Conservation (phyloP, 192 early-diverging fungal genomes). For the Thamnidium elegans region DNA sequence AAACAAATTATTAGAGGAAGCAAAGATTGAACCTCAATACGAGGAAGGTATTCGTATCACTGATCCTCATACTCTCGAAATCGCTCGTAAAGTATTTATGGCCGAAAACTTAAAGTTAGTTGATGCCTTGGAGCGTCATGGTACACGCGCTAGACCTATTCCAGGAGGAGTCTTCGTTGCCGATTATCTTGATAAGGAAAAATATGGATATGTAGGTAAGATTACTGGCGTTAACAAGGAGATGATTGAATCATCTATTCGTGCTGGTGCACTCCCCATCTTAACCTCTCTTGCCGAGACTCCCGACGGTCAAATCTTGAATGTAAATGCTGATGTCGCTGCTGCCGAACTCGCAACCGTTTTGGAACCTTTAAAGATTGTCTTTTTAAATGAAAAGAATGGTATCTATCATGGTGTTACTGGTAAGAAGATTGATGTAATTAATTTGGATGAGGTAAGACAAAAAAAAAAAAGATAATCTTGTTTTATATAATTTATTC, state of each 20-base stretch:
- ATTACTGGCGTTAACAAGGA: constrained; percentile 91
- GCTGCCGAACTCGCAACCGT: constrained; percentile 96
- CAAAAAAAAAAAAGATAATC: not conserved
- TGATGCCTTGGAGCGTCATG: constrained; percentile 92
- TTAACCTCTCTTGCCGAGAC: constrained; percentile 95
- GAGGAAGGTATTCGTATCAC: constrained; percentile 97
- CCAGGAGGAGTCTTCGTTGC: constrained; percentile 95
- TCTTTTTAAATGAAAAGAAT: constrained; percentile 98
- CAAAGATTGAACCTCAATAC: constrained; percentile 95
- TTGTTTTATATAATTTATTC: not conserved
- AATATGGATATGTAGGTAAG: constrained; percentile 92
- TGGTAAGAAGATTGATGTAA: constrained; percentile 93
- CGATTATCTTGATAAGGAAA: constrained; percentile 93
- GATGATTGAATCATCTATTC: constrained; percentile 89
- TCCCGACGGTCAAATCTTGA: constrained; percentile 92
- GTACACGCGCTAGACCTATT: constrained; percentile 94
- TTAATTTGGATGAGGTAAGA: constrained; percentile 93
- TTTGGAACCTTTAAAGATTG: constrained; percentile 95
- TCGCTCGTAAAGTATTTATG: constrained; percentile 92
- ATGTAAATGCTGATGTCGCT: constrained; percentile 98
- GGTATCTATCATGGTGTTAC: constrained; percentile 93
- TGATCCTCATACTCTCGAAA: constrained; percentile 86
- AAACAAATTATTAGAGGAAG: constrained; percentile 85
- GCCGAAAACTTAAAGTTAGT: constrained; percentile 96
- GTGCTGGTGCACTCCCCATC: constrained; percentile 93